These are phyloP conservation scores for Fistulina hepatica DNA, from an alignment of 1,284 basidiomycete genomes.

Conservation along the genomic window DNA sequence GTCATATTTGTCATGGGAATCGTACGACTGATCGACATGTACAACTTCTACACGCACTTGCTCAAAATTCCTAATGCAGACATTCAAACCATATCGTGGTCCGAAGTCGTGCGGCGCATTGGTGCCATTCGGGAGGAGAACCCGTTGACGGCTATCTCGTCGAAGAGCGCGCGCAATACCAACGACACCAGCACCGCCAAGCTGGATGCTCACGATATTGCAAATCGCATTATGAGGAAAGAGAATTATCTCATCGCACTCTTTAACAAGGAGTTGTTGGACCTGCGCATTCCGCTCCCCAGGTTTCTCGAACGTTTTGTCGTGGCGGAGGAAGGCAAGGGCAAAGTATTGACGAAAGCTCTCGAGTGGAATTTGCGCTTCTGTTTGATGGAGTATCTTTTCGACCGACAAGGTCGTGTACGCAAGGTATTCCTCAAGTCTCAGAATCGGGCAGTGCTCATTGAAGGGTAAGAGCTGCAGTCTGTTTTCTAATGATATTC, in stretches of 20 bases:
- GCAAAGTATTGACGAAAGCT: slow-evolving; percentile 74
- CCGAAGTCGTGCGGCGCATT: slow-evolving; percentile 85
- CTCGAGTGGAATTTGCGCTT: slow-evolving; percentile 96
- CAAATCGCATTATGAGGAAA: slow-evolving; percentile 93
- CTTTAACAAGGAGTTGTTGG: slow-evolving; percentile 93
- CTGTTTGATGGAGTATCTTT: slow-evolving; percentile 90
- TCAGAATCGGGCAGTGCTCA: slow-evolving; percentile 65
- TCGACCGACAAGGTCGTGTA: slow-evolving; percentile 80
- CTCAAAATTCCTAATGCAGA: slow-evolving; percentile 78
- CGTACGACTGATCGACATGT: slow-evolving; percentile 80
- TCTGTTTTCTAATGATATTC: slow-evolving; percentile 1
- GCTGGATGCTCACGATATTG: slow-evolving; percentile 94
- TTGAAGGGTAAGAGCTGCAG: slow-evolving; percentile 63
- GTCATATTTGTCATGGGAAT: slow-evolving; percentile 55
- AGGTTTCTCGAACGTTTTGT: slow-evolving; percentile 39
- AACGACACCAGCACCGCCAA: slow-evolving; percentile 53
- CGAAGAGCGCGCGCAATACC: slow-evolving; percentile 37
- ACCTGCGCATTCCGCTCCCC: slow-evolving; percentile 78
- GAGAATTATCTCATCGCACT: slow-evolving; percentile 97
- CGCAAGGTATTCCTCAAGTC: slow-evolving; percentile 84
- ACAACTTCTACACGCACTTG: slow-evolving; percentile 79
- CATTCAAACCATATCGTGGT: slow-evolving; percentile 96
- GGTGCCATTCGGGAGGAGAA: slow-evolving; percentile 84
- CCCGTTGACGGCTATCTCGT: slow-evolving; percentile 77
- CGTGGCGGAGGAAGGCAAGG: slow-evolving; percentile 46